Conservation (phyloP, 305 asterid species). For the Fraxinus baroniana region DNA sequence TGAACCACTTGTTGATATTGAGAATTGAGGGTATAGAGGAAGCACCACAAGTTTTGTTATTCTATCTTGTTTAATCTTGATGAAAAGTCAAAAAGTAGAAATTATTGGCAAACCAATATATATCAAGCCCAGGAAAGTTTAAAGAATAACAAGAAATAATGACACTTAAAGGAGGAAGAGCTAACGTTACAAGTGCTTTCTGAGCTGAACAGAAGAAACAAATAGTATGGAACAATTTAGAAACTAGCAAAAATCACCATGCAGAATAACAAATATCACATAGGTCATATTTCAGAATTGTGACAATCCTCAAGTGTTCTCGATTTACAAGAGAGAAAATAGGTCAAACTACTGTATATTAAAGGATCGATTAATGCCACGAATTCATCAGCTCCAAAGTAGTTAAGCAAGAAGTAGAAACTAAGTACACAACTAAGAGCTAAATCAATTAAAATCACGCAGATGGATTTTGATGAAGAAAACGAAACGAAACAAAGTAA, state of each 20-base stretch:
- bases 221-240: not conserved
- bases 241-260: not conserved
- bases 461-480: not conserved
- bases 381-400: not conserved
- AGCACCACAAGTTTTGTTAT: constrained; percentile 93
- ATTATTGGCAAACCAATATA: constrained; percentile 10
- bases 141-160: not conserved
- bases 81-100: constrained; percentile 14
- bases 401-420: not conserved
- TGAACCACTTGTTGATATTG: constrained; percentile 99
- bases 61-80: constrained; percentile 79
- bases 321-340: not conserved
- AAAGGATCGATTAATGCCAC: not conserved
- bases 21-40: constrained; percentile 96
- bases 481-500: not conserved
- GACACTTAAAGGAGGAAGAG: not conserved
- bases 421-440: not conserved
- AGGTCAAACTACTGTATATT: not conserved
- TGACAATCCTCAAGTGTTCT: not conserved
- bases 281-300: not conserved
- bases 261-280: not conserved
- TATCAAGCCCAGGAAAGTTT: not conserved
- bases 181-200: not conserved
- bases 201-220: not conserved
- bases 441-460: not conserved